These are phyloP conservation scores for Tetragonia tetragonoides DNA, from an alignment of 148 eudicot genomes.

Conservation along the genomic window DNA sequence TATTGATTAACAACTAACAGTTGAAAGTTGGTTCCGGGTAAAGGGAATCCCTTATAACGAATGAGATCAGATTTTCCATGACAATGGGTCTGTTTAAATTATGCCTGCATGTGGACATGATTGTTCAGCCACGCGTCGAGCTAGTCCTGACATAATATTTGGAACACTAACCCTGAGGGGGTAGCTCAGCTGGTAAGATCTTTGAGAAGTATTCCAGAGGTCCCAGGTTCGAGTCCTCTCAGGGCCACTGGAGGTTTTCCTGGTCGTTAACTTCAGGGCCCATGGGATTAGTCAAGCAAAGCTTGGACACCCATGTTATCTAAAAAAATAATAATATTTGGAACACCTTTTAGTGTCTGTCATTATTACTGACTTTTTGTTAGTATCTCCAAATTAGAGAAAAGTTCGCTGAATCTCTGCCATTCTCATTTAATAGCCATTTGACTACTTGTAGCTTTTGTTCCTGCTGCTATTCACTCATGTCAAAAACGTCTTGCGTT, in stretches of 20 bases:
- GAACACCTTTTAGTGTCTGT: neutral
- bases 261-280: no score
- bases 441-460: neutral
- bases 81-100: neutral
- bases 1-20: neutral
- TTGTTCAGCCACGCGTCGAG: neutral
- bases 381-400: neutral
- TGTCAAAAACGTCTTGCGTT: neutral
- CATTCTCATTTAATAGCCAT: neutral
- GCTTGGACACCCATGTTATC: no score
- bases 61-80: neutral
- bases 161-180: no score
- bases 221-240: no score
- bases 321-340: neutral
- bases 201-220: no score
- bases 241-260: no score
- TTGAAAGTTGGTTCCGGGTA: neutral
- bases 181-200: no score
- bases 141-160: neutral
- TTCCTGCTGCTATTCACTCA: neutral
- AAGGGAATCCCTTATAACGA: neutral
- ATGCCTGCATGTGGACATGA: neutral
- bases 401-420: neutral
- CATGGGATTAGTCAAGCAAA: no score
- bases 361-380: neutral